Evolutionary conservation across 345 rosid species (phyloP), one percentile per base, ranked within the genome.

Genomic region (Alliaria petiolata): DNA sequence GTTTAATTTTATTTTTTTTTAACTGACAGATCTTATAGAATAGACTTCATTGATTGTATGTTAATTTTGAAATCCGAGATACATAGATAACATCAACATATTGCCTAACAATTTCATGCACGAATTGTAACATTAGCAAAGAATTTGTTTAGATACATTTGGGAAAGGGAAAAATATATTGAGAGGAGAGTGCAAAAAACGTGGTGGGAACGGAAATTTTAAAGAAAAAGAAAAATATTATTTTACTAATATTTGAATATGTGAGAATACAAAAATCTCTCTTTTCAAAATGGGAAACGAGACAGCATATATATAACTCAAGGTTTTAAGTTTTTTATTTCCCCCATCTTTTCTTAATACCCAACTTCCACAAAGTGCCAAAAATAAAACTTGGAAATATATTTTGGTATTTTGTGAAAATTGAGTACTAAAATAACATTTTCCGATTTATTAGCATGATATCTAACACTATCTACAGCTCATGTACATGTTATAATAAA

Each of bases 401-500:
- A 0, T 20, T 33, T 43, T 31, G 8, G 26, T 42, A 19, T 10
- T 19, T 50, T 13, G 45, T 19, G 62, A 62, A 17, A 43, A 28
- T 50, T 13, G 16, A 16, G 36, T 31, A 20, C 25, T 42, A 52
- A 53, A n/a, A 57, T 35, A 69, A 11, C 7, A 46, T 46, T 44
- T 15, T 8, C 3, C 7, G 14, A 15, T 31, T 15, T 4, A 31
- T 54, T 54, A 59, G 34, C 34, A 57, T 19, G 30, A 1, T 59
- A 5, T 36, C 25, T 42, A 50, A 34, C 7, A 42, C 45, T 15
- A 19, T 7, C 19, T 44, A 55, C 65, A 36, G 51, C 70, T 40
- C 50, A 40, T 59, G 42, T 51, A 52, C 54, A 64, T 73, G 17
- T 26, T 38, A 38, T 65, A 51, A 36, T 19, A 25, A 52, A 44